phyloP scores from a whole-genome alignment of 106 monocot genomes.

The Alisma plantagoaquatica region DNA sequence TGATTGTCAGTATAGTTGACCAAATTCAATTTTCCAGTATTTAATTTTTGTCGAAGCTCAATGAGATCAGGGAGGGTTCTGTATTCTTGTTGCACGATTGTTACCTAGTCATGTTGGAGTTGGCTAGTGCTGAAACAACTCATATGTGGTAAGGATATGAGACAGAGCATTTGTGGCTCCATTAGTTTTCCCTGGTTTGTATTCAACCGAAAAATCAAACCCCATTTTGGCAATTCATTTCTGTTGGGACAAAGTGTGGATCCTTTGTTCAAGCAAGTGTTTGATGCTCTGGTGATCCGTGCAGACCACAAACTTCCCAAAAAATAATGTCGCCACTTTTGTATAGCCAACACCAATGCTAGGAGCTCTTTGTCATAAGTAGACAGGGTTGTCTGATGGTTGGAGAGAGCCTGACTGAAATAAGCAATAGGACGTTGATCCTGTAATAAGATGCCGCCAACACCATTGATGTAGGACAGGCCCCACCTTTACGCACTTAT shows the following conservation, averaged over 20 bases:
- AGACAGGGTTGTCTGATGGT: fast-evolving
- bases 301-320: background rate
- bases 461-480: too few species aligned
- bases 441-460: background rate
- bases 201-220: background rate
- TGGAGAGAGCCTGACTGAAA: background rate
- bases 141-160: too few species aligned
- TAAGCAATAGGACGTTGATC: background rate
- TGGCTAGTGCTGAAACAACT: too few species aligned
- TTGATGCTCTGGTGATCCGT: background rate
- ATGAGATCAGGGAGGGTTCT: background rate
- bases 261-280: background rate
- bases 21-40: background rate
- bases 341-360: background rate
- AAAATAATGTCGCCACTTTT: background rate
- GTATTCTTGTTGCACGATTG: background rate
- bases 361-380: background rate
- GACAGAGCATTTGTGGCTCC: background rate
- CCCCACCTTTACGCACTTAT: too few species aligned
- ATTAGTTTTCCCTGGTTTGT: background rate
- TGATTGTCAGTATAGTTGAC: background rate
- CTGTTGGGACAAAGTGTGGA: background rate
- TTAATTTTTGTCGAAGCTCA: background rate
- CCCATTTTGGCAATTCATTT: background rate
- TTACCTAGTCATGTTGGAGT: too few species aligned